Conservation (phyloP, 2,329 filamentous ascomycete genomes). For the Fusarium siculi region DNA sequence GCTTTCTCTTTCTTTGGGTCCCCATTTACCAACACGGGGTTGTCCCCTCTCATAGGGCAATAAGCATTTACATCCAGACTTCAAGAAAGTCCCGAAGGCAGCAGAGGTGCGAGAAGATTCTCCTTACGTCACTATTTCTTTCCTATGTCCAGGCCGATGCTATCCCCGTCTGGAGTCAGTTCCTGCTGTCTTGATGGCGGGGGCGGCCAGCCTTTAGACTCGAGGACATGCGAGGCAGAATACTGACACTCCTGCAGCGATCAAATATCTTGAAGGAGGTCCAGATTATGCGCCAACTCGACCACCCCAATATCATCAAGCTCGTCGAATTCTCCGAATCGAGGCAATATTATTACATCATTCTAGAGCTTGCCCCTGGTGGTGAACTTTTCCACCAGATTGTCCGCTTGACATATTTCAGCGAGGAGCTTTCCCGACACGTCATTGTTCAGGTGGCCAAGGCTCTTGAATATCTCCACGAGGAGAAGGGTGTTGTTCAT, state of each 20-base stretch:
- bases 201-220: slow-evolving; percentile 34
- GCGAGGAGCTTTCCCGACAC: slow-evolving; percentile 92
- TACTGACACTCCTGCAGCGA: slow-evolving; percentile 68
- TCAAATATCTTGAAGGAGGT: slow-evolving; percentile 99
- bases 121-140: slow-evolving; percentile 46
- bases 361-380: slow-evolving; percentile 92
- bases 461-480: slow-evolving; percentile 91
- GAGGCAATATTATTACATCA: slow-evolving; percentile 95
- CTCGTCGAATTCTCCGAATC: slow-evolving; percentile 95
- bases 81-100: slow-evolving; percentile 93
- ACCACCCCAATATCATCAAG: slow-evolving; percentile 96
- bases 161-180: slow-evolving; percentile 42
- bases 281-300: slow-evolving; percentile 96
- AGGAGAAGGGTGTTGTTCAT: slow-evolving; percentile 95
- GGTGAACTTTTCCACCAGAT: slow-evolving; percentile 99
- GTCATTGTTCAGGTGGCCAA: slow-evolving; percentile 97
- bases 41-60: slow-evolving; percentile 74
- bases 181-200: slow-evolving; percentile 27
- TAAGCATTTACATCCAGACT: slow-evolving; percentile 93
- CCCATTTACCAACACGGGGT: slow-evolving; percentile 65
- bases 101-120: slow-evolving; percentile 86
- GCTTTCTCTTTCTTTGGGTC: slow-evolving; percentile 35
- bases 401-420: slow-evolving; percentile 97
- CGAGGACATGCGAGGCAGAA: slow-evolving; percentile 21
- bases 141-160: slow-evolving; percentile 12